These are phyloP conservation scores for Leishmania braziliensis DNA, from an alignment of 208 protist genomes.

Conservation along the genomic window DNA sequence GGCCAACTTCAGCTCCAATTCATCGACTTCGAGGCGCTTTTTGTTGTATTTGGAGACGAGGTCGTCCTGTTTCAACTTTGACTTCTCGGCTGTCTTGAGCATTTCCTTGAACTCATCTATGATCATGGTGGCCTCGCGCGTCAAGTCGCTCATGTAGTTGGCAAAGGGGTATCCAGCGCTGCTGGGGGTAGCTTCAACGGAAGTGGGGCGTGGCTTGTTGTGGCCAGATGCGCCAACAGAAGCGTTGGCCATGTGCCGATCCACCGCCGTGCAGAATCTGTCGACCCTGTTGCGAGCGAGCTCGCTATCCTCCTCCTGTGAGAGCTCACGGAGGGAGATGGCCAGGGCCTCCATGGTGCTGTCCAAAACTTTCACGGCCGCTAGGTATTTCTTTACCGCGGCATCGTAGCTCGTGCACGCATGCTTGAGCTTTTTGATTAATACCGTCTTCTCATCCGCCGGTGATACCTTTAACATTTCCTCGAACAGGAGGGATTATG, in stretches of 20 bases:
- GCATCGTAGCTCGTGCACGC: constrained; percentile 52
- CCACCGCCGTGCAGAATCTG: constrained; percentile 46
- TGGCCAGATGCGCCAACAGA: not conserved
- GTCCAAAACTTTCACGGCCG: constrained; percentile 61
- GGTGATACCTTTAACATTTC: constrained; percentile 10
- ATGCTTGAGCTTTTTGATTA: constrained; percentile 60
- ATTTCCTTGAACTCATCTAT: constrained; percentile 36
- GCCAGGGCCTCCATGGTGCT: constrained; percentile 49
- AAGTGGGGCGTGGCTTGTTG: constrained; percentile 11
- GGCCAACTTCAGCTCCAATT: constrained; percentile 52
- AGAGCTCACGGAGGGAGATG: constrained; percentile 57
- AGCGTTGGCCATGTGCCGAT: constrained; percentile 36
- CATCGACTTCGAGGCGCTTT: constrained; percentile 33
- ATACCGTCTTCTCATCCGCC: constrained; percentile 29
- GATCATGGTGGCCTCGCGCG: constrained; percentile 32
- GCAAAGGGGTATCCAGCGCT: constrained; percentile 36
- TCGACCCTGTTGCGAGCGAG: constrained; percentile 26
- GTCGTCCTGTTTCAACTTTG: constrained; percentile 26
- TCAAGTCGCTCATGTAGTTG: constrained; percentile 67
- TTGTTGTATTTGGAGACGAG: constrained; percentile 46
- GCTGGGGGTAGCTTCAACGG: not conserved
- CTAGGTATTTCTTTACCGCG: constrained; percentile 59
- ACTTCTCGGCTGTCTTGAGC: constrained; percentile 28
- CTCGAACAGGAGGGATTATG: not conserved
- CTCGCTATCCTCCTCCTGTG: constrained; percentile 41